Conservation (phyloP, 305 asterid genomes). For the Petunia hybrid region DNA sequence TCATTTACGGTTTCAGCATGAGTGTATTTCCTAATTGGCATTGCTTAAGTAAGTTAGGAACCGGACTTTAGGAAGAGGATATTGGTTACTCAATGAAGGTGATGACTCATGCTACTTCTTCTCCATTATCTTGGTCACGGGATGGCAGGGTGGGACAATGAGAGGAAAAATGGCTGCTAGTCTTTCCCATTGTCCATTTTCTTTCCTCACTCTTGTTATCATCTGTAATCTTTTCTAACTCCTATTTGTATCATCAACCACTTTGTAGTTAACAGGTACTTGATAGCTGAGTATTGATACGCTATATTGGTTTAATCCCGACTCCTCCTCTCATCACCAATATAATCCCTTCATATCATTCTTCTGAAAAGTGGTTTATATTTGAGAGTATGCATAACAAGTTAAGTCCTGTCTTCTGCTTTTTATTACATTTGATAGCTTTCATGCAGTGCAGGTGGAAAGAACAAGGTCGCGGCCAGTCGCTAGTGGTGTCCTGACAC, state of each 20-base stretch:
- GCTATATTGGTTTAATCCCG: background rate
- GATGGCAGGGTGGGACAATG: background rate
- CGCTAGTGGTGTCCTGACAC: slow-evolving; percentile 84
- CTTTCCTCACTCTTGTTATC: background rate
- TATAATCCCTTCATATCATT: background rate
- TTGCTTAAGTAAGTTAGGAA: background rate
- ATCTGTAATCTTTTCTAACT: background rate
- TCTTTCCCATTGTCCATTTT: background rate
- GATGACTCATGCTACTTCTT: background rate
- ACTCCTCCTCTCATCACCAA: background rate
- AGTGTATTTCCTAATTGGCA: background rate
- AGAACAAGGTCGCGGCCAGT: slow-evolving; percentile 90
- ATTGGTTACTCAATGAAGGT: slow-evolving; percentile 14
- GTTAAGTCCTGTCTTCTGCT: background rate
- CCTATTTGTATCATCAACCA: background rate
- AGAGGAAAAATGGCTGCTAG: background rate
- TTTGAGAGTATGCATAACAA: background rate
- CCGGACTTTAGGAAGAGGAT: background rate
- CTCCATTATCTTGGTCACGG: background rate
- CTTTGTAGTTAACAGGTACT: background rate
- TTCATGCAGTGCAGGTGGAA: slow-evolving; percentile 73
- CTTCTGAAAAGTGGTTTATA: background rate
- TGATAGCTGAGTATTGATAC: background rate
- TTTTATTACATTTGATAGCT: slow-evolving; percentile 48
- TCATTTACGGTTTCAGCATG: background rate